Conservation (phyloP, 2,329 filamentous ascomycete species). For the Calonectria leucothoes region DNA sequence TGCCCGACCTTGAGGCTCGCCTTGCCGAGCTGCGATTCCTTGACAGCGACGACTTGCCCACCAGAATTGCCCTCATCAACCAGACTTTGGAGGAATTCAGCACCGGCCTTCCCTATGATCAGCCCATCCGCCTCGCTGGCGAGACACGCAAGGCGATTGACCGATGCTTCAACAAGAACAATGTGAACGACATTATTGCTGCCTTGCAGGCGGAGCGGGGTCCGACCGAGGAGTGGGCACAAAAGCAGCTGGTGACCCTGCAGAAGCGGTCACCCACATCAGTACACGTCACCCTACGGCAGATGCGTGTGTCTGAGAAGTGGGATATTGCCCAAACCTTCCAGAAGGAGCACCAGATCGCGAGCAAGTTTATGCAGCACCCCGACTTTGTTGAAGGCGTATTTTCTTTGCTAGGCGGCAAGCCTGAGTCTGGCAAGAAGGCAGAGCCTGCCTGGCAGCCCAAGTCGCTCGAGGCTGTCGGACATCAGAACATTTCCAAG, state of each 20-base stretch:
- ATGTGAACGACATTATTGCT: conserved; percentile 75
- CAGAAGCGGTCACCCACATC: conserved; percentile 85
- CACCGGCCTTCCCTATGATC: conserved; percentile 83
- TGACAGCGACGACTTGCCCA: conserved; percentile 74
- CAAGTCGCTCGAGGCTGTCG: conserved; percentile 75
- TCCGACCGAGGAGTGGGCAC: conserved; percentile 78
- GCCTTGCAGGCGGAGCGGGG: conserved; percentile 69
- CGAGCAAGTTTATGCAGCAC: conserved; percentile 88
- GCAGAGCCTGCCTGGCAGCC: conserved; percentile 81
- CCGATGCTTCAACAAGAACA: conserved; percentile 78
- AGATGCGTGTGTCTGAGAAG: conserved; percentile 79
- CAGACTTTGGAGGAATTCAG: conserved; percentile 91
- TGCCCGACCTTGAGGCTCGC: conserved; percentile 84
- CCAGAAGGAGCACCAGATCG: conserved; percentile 85
- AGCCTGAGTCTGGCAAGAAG: conserved; percentile 54
- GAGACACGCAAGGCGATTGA: conserved; percentile 84
- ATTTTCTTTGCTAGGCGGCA: conserved; percentile 73
- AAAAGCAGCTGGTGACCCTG: conserved; percentile 80
- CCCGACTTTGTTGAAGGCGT: conserved; percentile 94
- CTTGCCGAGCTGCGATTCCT: conserved; percentile 90
- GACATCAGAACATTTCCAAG: conserved; percentile 63
- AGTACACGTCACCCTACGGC: conserved; percentile 84
- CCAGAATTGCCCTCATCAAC: conserved; percentile 80
- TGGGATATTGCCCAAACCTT: conserved; percentile 92
- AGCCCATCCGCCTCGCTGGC: conserved; percentile 75